Evolutionary conservation across 1,139 yeast species (phyloP).

Genomic region (Saccharomyces pastorianus): DNA sequence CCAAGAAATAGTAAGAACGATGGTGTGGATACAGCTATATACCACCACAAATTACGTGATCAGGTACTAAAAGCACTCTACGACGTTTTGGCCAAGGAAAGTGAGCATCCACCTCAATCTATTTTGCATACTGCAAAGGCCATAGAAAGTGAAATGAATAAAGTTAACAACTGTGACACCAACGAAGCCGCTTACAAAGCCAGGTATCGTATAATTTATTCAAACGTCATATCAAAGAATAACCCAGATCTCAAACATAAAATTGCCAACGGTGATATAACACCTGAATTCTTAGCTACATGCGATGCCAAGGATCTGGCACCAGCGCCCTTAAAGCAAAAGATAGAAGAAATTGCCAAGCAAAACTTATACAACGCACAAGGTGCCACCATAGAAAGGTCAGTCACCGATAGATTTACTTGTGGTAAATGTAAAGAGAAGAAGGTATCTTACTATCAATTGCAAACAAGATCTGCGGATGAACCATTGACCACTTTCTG

Average conservation of each 20-base stretch:
- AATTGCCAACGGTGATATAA: conserved; percentile 56
- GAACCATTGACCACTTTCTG: conserved; percentile 97
- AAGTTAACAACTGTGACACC: conserved; percentile 20
- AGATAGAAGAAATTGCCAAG: conserved; percentile 75
- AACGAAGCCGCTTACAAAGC: conserved; percentile 48
- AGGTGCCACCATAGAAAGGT: conserved; percentile 95
- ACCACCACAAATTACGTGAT: conserved; percentile 74
- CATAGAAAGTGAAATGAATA: conserved; percentile 59
- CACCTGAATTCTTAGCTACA: conserved; percentile 55
- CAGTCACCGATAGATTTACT: conserved; percentile 91
- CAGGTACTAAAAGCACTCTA: conserved; percentile 77
- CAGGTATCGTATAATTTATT: conserved; percentile 72
- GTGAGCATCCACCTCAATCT: conserved; percentile 46
- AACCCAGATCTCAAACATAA: conserved; percentile 76
- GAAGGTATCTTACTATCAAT: conserved; percentile 91
- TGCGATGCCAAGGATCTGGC: conserved; percentile 95
- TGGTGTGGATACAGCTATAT: conserved; percentile 61
- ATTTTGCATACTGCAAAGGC: conserved; percentile 59
- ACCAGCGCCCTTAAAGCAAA: conserved; percentile 78
- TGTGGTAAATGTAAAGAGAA: conserved; percentile 97
- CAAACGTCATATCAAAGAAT: conserved; percentile 80
- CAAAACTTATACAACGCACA: conserved; percentile 93
- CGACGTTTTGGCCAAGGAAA: conserved; percentile 80
- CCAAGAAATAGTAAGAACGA: conserved; percentile 76
- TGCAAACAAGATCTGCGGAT: conserved; percentile 98